Base-by-base conservation (phyloP, 2,329 filamentous ascomycete species). In the Aspergillus candidus region DNA sequence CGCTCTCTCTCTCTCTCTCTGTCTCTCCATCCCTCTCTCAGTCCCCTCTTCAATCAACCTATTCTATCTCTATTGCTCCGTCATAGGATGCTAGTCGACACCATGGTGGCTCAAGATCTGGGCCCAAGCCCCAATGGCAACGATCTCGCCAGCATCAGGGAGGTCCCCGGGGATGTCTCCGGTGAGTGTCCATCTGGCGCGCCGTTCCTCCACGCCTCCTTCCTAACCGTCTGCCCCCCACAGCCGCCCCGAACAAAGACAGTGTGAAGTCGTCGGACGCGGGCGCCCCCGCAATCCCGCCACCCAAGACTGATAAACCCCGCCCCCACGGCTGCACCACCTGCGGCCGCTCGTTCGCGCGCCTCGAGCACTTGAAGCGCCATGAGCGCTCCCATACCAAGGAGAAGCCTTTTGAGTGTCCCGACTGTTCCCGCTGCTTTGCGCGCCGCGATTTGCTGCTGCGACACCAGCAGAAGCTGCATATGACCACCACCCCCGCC, bases 341-440 rank as follows among this genome's bases (percentile, higher is more conserved):
- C 38, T 98, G 93, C 68, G 80, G 83, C 59, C 83, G 93, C 53
- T 94, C 88, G 29, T 98, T 98, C 67, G 93, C 93, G 46, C 83
- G 93, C 49, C 73, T 98, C 57, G 93, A 98, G 71, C 93, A 98
- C 67, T 73, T 98, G 55, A 98, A 98, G 73, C 85, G 93, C 49
- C 93, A 98, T 69, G 93, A 97, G 71, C 82, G 93, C 50, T 95
- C 89, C n/a, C 90, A 96, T 65, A 96, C 90, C 35, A 96, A 98
- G 67, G 90, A 98, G 72, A 98, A 98, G 74, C 93, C 93, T 1
- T 98, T 98, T 59, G 89, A 96, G 69, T 98, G 93, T 60, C 88
- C 88, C 22, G 88, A 97, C 67, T 98, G 93, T 69, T 79, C 88
- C 32, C 76, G 93, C 70, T 97, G 93, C 71, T 98, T 98, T 69